Conservation (phyloP, 208 protist genomes). For the Crithidia thermophila region DNA sequence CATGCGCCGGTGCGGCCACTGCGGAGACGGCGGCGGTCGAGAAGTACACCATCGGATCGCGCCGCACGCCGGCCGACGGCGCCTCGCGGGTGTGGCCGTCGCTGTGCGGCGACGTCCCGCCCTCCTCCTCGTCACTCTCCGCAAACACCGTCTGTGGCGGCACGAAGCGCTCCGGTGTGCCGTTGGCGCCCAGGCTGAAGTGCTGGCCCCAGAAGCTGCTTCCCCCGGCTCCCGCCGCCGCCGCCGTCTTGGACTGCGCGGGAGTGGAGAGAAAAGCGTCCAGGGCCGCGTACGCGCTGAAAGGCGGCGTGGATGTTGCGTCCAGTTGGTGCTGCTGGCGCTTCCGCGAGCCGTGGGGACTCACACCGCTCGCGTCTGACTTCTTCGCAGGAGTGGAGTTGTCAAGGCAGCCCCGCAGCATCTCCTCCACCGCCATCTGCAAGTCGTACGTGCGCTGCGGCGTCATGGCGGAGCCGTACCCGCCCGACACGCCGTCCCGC, state of each 20-base stretch:
- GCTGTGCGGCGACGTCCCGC: slow-evolving; percentile 11
- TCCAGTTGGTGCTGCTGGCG: slow-evolving; percentile 6
- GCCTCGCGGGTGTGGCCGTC: neutral
- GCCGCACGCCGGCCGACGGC: slow-evolving; percentile 12
- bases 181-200: neutral
- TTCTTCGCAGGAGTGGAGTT: slow-evolving; percentile 18
- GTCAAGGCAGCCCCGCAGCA: slow-evolving; percentile 35
- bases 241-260: neutral
- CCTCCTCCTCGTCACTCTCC: slow-evolving; percentile 53
- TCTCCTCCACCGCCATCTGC: slow-evolving; percentile 36
- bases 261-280: slow-evolving; percentile 15
- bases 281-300: slow-evolving; percentile 11
- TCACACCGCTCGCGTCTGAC: slow-evolving; percentile 14
- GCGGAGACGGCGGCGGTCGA: slow-evolving; percentile 9
- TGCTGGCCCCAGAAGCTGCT: slow-evolving; percentile 2
- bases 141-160: slow-evolving; percentile 27
- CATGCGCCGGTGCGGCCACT: neutral
- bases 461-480: neutral
- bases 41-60: slow-evolving; percentile 30
- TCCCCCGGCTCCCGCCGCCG: neutral
- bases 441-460: slow-evolving; percentile 22
- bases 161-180: slow-evolving; percentile 22
- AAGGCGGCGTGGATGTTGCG: neutral
- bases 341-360: neutral
- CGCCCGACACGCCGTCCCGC: neutral